A percentile compares a stretch with the other conserved stretches of the same genome.
These are phyloP conservation scores for Ramalina peruviana DNA, from an alignment of 495 filamentous ascomycete species.

Conservation along the genomic window DNA sequence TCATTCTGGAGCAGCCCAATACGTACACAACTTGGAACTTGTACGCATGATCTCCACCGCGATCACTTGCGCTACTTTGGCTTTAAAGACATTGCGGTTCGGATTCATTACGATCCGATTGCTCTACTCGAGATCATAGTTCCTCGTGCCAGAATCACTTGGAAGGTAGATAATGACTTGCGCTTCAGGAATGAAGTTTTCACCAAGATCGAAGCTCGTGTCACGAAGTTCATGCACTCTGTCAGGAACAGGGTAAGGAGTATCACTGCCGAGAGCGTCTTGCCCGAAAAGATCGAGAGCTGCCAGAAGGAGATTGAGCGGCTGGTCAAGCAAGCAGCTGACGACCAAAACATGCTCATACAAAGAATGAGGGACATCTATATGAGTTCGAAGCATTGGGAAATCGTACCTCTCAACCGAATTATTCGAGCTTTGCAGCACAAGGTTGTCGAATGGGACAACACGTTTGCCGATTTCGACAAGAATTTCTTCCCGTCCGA, in stretches of 20 bases:
- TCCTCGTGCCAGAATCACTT: slow-evolving; percentile 75
- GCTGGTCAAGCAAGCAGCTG: slow-evolving; percentile 58
- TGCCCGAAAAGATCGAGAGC: slow-evolving; percentile 67
- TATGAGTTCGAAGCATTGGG: slow-evolving; percentile 85
- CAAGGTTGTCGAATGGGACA: slow-evolving; percentile 88
- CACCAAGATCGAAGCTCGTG: slow-evolving; percentile 57
- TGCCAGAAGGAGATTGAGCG: slow-evolving; percentile 70
- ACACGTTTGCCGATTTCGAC: slow-evolving; percentile 77
- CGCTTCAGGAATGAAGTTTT: slow-evolving; percentile 87
- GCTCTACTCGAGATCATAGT: slow-evolving; percentile 93
- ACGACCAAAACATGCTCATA: slow-evolving; percentile 61
- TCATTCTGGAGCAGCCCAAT: slow-evolving; percentile 88
- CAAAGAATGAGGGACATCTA: slow-evolving; percentile 78
- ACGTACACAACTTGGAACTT: slow-evolving; percentile 65
- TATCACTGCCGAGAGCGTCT: slow-evolving; percentile 80
- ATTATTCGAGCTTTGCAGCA: slow-evolving; percentile 81
- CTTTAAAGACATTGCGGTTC: slow-evolving; percentile 67
- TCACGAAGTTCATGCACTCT: slow-evolving; percentile 74
- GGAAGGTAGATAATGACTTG: slow-evolving; percentile 92
- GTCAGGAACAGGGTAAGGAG: slow-evolving; percentile 69
- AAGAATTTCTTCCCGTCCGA: slow-evolving; percentile 90
- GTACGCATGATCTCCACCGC: slow-evolving; percentile 82
- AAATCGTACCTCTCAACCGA: slow-evolving; percentile 82
- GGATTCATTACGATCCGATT: slow-evolving; percentile 84
- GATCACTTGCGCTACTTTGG: slow-evolving; percentile 90